Percentiles rank a stretch among this genome's conserved stretches.
phyloP scores from a whole-genome alignment of 2,329 filamentous ascomycete species.

The Harringtonia aguacate region DNA sequence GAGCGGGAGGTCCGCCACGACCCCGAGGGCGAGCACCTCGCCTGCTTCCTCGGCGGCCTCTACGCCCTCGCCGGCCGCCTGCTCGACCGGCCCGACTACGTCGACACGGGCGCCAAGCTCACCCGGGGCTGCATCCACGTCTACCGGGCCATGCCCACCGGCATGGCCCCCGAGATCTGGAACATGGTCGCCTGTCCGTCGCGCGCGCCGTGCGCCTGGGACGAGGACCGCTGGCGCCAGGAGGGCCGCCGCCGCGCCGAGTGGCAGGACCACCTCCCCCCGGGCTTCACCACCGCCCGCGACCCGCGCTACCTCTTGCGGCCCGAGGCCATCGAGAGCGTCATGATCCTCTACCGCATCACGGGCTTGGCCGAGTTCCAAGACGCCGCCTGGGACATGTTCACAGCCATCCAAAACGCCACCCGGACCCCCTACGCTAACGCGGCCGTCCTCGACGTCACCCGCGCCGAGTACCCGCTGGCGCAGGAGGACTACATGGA shows the following conservation, averaged over 20 bases:
- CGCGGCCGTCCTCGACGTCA: slow-evolving; percentile 28
- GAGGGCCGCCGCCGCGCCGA: too few species aligned
- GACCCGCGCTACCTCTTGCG: slow-evolving; percentile 32
- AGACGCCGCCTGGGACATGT: slow-evolving; percentile 38
- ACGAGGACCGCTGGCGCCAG: too few species aligned
- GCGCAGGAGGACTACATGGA: slow-evolving; percentile 2
- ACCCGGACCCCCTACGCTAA: slow-evolving; percentile 33
- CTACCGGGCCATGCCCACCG: slow-evolving; percentile 36
- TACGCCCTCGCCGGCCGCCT: slow-evolving; percentile 26
- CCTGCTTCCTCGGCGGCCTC: slow-evolving; percentile 33
- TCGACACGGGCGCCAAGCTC: slow-evolving; percentile 36
- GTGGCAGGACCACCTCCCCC: slow-evolving; percentile 21
- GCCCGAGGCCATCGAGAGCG: slow-evolving; percentile 41
- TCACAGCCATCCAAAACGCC: slow-evolving; percentile 28
- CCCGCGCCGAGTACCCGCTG: not conserved
- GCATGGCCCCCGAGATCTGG: slow-evolving; percentile 42
- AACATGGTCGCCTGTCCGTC: slow-evolving; percentile 20
- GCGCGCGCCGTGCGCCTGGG: slow-evolving; percentile 26
- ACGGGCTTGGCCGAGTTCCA: slow-evolving; percentile 33
- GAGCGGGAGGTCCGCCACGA: too few species aligned
- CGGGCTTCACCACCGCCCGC: slow-evolving; percentile 44
- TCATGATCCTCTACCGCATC: slow-evolving; percentile 40
- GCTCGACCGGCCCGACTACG: slow-evolving; percentile 17
- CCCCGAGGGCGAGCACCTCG: slow-evolving; percentile 38
- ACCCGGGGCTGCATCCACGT: slow-evolving; percentile 44